Evolutionary conservation across 2,329 filamentous ascomycete species (phyloP), one percentile per base, ranked within the genome.

Genomic region (Ophiosphaerella narmari): DNA sequence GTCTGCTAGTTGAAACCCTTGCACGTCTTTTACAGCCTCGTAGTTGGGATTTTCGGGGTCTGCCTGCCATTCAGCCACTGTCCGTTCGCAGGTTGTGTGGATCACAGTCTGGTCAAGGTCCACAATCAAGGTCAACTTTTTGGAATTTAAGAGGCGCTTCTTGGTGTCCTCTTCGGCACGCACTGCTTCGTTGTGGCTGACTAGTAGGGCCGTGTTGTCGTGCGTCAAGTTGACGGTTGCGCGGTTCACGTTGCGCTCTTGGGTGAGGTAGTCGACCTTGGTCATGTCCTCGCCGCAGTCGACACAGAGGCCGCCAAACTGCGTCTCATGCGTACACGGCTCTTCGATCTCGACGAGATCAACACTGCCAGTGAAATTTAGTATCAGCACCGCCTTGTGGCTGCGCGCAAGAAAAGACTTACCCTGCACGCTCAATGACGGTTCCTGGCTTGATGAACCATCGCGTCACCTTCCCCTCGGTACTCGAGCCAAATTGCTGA

Each of bases 71-170:
- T 99, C 93, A 57, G 88, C 91, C 46, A 99, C 87, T 0, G 94
- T 99, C 6, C 92, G 93, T 63, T 99, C 94, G 66, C 97, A 95
- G 55, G 91, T 96, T 23, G 94, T 94, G 73, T 99, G 94, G 60
- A 99, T 99, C 66, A 99, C 94, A 49, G 94, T 99, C 78, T 97
- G 93, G 71, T 99, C 94, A 46, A 99, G 80, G 80, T 99, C 94
- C 62, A 99, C 94, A 23, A 99, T 94, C 38, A 99, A 81, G 39
- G 90, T 96, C 38, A 99, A 82, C 76, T 96, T 96, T 61, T 88
- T 85, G 54, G 88, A 84, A 51, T 86, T 82, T 37, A 99, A 79
- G 36, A 99, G 80, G 16, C 93, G 86, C 53, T 86, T 84, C 77
- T 97, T 96, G 12, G 91, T 83, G 62, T 96, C 89, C 68, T 92